Conservation (phyloP, 345 rosid genomes). For the Cardamine chenopodiifolia region DNA sequence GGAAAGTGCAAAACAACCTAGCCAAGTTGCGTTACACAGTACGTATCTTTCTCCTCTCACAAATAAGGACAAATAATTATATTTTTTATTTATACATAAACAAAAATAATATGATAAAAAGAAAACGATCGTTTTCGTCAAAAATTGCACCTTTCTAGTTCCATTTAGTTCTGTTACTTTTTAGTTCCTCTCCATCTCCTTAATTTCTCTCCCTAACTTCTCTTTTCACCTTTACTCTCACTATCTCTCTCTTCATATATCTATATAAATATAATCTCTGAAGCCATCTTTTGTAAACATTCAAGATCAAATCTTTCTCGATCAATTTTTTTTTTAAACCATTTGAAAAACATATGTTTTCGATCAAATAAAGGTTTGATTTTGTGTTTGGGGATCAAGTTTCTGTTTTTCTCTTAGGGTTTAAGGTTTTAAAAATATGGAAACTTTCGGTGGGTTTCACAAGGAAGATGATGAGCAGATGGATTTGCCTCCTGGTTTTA, state of each 20-base stretch:
- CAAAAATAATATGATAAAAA: constrained; percentile 40
- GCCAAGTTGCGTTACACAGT: constrained; percentile 57
- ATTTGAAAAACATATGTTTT: constrained; percentile 11
- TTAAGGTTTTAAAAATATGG: constrained; percentile 50
- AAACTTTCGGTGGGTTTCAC: constrained; percentile 43
- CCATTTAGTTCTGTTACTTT: constrained; percentile 46
- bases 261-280: constrained; percentile 29
- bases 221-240: constrained; percentile 31
- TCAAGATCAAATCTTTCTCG: constrained; percentile 40
- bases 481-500: constrained; percentile 89
- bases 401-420: constrained; percentile 41
- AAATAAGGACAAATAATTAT: constrained; percentile 21
- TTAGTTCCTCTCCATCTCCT: constrained; percentile 38
- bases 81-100: neutral
- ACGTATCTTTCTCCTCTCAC: constrained; percentile 59
- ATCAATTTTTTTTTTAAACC: too few species aligned
- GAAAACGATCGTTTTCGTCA: constrained; percentile 43
- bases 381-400: constrained; percentile 29
- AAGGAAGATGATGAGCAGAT: constrained; percentile 65
- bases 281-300: constrained; percentile 33
- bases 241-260: neutral
- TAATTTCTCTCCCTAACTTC: constrained; percentile 44
- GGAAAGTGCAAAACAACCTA: constrained; percentile 45
- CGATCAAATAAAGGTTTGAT: constrained; percentile 19
- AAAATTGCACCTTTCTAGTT: constrained; percentile 43